phyloP scores from a whole-genome alignment of 805 yeast species.

The Tanozyma kutaoensis region DNA sequence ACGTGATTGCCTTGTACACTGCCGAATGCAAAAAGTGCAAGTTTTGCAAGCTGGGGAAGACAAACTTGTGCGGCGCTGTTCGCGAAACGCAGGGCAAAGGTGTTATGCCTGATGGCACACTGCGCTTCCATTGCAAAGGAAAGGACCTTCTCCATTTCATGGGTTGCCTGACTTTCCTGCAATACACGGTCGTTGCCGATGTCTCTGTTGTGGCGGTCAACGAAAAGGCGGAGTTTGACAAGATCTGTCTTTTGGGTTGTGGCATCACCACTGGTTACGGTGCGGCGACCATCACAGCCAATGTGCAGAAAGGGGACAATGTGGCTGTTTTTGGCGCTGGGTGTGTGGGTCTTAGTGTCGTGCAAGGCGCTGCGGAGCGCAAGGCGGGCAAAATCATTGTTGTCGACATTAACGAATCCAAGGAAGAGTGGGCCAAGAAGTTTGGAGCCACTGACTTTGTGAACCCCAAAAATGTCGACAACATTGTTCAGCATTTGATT shows the following conservation, averaged over 20 bases:
- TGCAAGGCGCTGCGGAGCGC: slow-evolving; percentile 84
- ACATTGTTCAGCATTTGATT: slow-evolving; percentile 70
- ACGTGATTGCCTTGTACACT: slow-evolving; percentile 87
- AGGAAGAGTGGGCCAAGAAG: slow-evolving; percentile 72
- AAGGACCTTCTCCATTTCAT: slow-evolving; percentile 79
- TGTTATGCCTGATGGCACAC: slow-evolving; percentile 96
- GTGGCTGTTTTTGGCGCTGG: slow-evolving; percentile 98
- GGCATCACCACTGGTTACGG: slow-evolving; percentile 99
- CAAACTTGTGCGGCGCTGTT: slow-evolving; percentile 90
- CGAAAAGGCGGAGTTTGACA: slow-evolving; percentile 70
- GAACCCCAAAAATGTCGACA: slow-evolving; percentile 66
- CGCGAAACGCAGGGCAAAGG: slow-evolving; percentile 98
- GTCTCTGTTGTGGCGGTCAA: slow-evolving; percentile 90
- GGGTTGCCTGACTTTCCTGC: slow-evolving; percentile 97
- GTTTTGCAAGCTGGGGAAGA: slow-evolving; percentile 89
- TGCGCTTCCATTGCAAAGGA: slow-evolving; percentile 81
- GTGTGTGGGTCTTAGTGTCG: slow-evolving; percentile 90
- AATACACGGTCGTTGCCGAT: slow-evolving; percentile 96
- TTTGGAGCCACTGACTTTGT: slow-evolving; percentile 95
- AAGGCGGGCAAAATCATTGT: slow-evolving; percentile 75
- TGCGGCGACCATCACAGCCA: slow-evolving; percentile 90
- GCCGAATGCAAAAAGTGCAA: slow-evolving; percentile 95
- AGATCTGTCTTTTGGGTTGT: slow-evolving; percentile 89
- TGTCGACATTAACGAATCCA: slow-evolving; percentile 74
- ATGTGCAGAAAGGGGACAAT: slow-evolving; percentile 81